Conservation (phyloP, 352 stramenopile genomes). For the Hyaloperonospora brassicae region DNA sequence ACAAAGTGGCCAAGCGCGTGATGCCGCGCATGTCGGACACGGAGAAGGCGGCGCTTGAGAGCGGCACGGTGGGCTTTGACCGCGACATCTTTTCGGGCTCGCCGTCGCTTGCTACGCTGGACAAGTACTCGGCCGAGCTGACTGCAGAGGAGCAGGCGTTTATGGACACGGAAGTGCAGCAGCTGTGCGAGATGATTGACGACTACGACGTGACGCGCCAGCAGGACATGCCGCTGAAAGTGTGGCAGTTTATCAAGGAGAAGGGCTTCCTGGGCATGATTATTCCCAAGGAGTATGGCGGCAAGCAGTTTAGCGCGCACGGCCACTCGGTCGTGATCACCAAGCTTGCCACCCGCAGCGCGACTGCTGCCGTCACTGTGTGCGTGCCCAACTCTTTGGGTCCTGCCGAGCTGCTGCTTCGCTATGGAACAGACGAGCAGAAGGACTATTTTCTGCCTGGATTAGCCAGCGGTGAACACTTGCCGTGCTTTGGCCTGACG, state of each 20-base stretch:
- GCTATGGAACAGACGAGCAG: slow-evolving; percentile 94
- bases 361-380: slow-evolving; percentile 88
- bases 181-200: slow-evolving; percentile 93
- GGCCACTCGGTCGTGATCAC: slow-evolving; percentile 89
- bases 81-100: slow-evolving; percentile 95
- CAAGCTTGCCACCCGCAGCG: slow-evolving; percentile 90
- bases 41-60: slow-evolving; percentile 92
- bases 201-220: slow-evolving; percentile 90
- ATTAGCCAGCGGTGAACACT: slow-evolving; percentile 90
- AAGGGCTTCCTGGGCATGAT: slow-evolving; percentile 97
- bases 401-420: slow-evolving; percentile 91
- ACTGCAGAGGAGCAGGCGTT: slow-evolving; percentile 91
- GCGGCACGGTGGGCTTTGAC: slow-evolving; percentile 95
- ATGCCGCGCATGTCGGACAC: slow-evolving; percentile 94
- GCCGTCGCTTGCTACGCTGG: slow-evolving; percentile 87
- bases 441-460: slow-evolving; percentile 94
- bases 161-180: slow-evolving; percentile 93
- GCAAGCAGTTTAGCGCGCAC: slow-evolving; percentile 85
- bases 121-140: slow-evolving; percentile 92
- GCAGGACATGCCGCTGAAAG: slow-evolving; percentile 88
- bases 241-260: slow-evolving; percentile 95
- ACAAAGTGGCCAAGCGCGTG: slow-evolving; percentile 91
- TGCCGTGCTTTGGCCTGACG: slow-evolving; percentile 96
- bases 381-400: slow-evolving; percentile 96
- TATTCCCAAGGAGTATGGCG: slow-evolving; percentile 95